A percentile compares a stretch with the other conserved stretches of the same genome.
phyloP scores from a whole-genome alignment of 1,284 basidiomycete species.

The Trichosporon ovoides region DNA sequence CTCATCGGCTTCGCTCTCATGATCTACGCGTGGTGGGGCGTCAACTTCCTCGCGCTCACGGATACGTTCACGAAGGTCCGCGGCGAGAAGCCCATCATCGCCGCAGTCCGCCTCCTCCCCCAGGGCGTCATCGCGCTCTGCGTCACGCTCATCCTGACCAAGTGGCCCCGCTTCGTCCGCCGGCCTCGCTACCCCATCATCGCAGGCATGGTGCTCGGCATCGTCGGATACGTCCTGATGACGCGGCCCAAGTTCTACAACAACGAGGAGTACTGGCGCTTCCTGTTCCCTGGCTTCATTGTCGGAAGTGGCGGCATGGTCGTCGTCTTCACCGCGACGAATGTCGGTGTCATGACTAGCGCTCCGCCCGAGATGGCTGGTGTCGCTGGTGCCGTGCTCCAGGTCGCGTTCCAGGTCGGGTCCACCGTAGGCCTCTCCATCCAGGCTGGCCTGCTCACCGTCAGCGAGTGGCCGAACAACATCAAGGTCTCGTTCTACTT shows the following conservation, averaged over 20 bases:
- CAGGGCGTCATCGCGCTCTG: slow-evolving; percentile 24
- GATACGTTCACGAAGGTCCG: slow-evolving; percentile 24
- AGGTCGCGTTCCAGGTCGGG: slow-evolving; percentile 42
- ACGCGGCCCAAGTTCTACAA: slow-evolving; percentile 20
- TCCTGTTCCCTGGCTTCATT: slow-evolving; percentile 32
- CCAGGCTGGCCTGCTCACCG: slow-evolving; percentile 43
- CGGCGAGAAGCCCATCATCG: slow-evolving; percentile 28
- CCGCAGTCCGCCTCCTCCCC: slow-evolving; percentile 30
- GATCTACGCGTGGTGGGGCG: slow-evolving; percentile 41
- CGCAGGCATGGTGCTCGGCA: slow-evolving; percentile 24
- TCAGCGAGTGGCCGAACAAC: slow-evolving; percentile 34
- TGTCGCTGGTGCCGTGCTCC: slow-evolving; percentile 43
- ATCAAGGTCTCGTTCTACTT: slow-evolving; percentile 37
- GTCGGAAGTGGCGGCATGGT: slow-evolving; percentile 33
- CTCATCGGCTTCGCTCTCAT: slow-evolving; percentile 36
- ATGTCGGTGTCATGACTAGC: slow-evolving; percentile 36
- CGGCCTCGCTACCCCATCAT: slow-evolving; percentile 28
- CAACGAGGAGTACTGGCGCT: slow-evolving; percentile 39
- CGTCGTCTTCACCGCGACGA: slow-evolving; percentile 24
- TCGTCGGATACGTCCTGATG: slow-evolving; percentile 32
- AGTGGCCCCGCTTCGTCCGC: slow-evolving; percentile 20
- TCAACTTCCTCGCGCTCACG: slow-evolving; percentile 22
- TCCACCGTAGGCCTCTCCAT: slow-evolving; percentile 37
- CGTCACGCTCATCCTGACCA: slow-evolving; percentile 15
- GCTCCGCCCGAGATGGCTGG: slow-evolving; percentile 37